These are phyloP conservation scores for Suillus occidentalis DNA, from an alignment of 768 basidiomycete species.

Conservation along the genomic window DNA sequence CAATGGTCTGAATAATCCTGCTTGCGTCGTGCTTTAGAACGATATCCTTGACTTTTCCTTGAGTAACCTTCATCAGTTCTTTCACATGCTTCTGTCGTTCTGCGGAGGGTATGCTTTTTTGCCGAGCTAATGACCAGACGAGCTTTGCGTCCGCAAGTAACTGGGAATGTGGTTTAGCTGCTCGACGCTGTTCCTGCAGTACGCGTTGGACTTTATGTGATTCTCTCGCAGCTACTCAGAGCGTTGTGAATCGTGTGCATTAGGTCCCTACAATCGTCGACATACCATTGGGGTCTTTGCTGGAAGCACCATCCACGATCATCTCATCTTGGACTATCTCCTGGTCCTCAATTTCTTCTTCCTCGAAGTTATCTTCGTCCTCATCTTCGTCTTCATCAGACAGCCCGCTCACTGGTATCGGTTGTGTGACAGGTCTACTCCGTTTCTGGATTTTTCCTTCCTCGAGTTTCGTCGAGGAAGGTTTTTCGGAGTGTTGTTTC, in stretches of 20 bases:
- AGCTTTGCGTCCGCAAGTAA: constrained; percentile 71
- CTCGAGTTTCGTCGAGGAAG: constrained; percentile 16
- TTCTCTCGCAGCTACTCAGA: constrained; percentile 55
- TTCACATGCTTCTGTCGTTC: constrained; percentile 76
- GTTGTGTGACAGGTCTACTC: constrained; percentile 57
- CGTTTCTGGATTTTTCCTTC: constrained; percentile 51
- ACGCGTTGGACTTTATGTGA: constrained; percentile 70
- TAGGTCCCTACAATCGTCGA: constrained; percentile 8
- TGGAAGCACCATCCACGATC: constrained; percentile 25
- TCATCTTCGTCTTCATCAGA: constrained; percentile 44
- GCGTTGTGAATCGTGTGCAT: constrained; percentile 8
- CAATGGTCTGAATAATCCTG: constrained; percentile 76
- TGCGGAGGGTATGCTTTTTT: constrained; percentile 64
- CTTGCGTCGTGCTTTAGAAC: constrained; percentile 92
- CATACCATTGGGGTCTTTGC: constrained; percentile 64
- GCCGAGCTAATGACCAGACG: constrained; percentile 73
- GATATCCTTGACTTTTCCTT: constrained; percentile 82
- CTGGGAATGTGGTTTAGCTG: constrained; percentile 74
- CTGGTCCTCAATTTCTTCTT: constrained; percentile 37
- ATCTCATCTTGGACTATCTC: constrained; percentile 33
- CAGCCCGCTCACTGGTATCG: constrained; percentile 33
- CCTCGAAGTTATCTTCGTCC: constrained; percentile 33
- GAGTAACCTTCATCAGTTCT: constrained; percentile 72
- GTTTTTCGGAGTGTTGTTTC: constrained; percentile 48
- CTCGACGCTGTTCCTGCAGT: constrained; percentile 67